Conservation (phyloP, 306 rosid genomes). For the Cyamopsis tetragonoloba region DNA sequence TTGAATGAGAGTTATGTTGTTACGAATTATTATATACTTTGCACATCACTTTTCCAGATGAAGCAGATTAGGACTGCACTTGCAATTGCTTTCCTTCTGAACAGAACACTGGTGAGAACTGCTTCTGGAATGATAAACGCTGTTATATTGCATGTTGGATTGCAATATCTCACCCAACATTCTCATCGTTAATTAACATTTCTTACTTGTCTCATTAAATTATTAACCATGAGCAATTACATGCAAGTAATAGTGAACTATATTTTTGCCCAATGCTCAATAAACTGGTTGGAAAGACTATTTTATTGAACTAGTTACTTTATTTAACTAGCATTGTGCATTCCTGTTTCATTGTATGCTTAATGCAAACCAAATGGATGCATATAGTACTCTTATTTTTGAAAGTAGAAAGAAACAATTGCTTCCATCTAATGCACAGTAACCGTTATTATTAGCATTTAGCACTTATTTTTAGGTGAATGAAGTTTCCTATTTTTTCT, state of each 20-base stretch:
- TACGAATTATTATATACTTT: conserved; percentile 12
- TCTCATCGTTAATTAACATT: not conserved
- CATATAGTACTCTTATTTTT: not conserved
- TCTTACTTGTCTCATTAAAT: not conserved
- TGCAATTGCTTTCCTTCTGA: conserved; percentile 82
- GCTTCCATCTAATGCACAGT: not conserved
- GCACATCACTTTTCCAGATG: conserved; percentile 52
- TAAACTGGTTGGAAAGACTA: not conserved
- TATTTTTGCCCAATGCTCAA: not conserved
- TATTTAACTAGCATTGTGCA: not conserved
- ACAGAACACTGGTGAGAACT: conserved; percentile 84
- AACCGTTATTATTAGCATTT: not conserved
- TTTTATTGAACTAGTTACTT: not conserved
- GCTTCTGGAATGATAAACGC: conserved; percentile 4
- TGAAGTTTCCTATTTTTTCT: not conserved
- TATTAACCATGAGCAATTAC: not conserved
- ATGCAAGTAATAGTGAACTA: not conserved
- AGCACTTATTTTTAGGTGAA: not conserved
- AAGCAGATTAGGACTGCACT: conserved; percentile 91
- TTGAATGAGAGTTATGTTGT: conserved; percentile 24
- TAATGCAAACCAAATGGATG: not conserved
- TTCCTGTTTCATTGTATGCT: not conserved
- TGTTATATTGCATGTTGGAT: not conserved
- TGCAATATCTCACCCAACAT: not conserved
- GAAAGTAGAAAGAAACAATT: not conserved